These are phyloP conservation scores for Penicillium crustosum DNA, from an alignment of 2,329 filamentous ascomycete species.

Conservation along the genomic window DNA sequence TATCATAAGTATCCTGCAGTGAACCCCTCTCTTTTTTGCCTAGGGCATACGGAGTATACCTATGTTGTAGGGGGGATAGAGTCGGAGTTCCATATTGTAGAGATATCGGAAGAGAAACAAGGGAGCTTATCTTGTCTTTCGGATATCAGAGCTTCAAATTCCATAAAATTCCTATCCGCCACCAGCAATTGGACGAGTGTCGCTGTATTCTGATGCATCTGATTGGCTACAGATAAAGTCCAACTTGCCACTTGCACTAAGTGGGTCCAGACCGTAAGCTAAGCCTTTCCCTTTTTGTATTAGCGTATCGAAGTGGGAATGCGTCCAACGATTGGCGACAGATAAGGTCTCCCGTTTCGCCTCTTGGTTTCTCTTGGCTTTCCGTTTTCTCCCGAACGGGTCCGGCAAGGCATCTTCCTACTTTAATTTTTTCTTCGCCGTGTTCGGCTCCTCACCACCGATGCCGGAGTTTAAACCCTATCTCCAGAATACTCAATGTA, in stretches of 20 bases:
- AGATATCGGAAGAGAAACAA: background rate
- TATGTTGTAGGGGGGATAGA: background rate
- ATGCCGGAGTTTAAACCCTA: background rate
- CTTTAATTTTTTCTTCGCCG: background rate
- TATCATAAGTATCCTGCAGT: constrained; percentile 5
- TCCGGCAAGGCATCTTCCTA: background rate
- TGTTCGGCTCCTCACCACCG: background rate
- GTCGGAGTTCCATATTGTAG: background rate
- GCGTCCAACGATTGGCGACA: constrained; percentile 11
- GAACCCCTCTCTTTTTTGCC: background rate
- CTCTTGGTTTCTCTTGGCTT: background rate
- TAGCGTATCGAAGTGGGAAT: background rate
- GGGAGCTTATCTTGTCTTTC: constrained; percentile 1
- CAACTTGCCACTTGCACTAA: constrained; percentile 3
- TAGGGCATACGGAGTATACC: no score
- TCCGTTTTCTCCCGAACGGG: constrained; percentile 6
- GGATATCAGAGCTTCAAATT: background rate
- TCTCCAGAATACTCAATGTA: background rate
- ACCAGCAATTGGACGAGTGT: constrained; percentile 18
- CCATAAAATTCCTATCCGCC: constrained; percentile 9
- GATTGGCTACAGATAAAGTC: constrained; percentile 18
- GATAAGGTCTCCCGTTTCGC: constrained; percentile 2
- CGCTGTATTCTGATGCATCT: background rate
- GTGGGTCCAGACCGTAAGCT: constrained; percentile 1
- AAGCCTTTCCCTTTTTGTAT: background rate